Conservation (phyloP, 1,284 basidiomycete species). For the Marasmius fiardii region DNA sequence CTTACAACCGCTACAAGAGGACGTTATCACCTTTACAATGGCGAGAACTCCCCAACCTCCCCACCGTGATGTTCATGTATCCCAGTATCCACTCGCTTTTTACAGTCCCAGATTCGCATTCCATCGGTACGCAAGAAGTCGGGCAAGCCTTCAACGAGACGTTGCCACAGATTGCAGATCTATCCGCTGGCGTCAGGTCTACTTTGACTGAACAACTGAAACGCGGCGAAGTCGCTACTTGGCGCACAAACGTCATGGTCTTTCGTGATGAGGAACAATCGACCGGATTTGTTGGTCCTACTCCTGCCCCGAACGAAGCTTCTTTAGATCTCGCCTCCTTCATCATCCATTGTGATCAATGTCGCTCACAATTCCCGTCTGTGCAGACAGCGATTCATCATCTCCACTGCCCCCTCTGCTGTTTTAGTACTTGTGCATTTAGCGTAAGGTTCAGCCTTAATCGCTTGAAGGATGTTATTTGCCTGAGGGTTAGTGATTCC, state of each 20-base stretch:
- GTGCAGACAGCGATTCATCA: background rate
- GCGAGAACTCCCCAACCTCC: background rate
- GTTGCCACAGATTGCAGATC: background rate
- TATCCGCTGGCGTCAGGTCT: no score
- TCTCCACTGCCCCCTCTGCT: background rate
- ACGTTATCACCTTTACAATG: background rate
- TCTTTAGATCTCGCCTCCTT: background rate
- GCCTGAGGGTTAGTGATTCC: background rate
- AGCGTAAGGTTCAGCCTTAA: background rate
- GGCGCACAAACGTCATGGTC: no score
- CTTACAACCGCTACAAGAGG: background rate
- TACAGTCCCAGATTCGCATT: background rate
- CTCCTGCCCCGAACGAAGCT: no score
- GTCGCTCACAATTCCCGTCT: background rate
- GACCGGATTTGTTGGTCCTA: background rate
- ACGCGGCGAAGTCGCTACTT: no score
- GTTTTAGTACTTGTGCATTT: background rate
- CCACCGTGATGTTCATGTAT: background rate
- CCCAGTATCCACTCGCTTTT: background rate
- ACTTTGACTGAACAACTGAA: no score
- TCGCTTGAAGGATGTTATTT: background rate
- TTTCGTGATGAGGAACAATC: no score
- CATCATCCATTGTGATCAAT: background rate
- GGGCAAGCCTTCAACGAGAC: background rate
- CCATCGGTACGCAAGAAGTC: background rate